Percentiles rank a stretch among this genome's conserved stretches.
phyloP scores from a whole-genome alignment of 2,329 filamentous ascomycete species.

The Hypoxylon sp. region DNA sequence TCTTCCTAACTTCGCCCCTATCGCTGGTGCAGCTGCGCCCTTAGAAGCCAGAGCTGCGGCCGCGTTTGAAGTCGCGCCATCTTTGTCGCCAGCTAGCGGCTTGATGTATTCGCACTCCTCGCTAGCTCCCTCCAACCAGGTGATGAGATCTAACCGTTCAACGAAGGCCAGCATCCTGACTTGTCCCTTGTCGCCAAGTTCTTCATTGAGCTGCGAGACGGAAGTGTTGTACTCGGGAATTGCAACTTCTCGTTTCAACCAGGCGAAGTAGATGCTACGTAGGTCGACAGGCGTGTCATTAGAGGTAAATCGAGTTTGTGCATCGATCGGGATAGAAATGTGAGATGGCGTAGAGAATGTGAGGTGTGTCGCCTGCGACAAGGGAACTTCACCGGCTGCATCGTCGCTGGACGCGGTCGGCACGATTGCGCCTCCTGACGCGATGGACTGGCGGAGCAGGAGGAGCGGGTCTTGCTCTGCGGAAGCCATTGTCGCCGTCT shows the following conservation, averaged over 20 bases:
- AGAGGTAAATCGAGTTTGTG: slow-evolving; percentile 89
- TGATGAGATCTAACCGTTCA: slow-evolving; percentile 90
- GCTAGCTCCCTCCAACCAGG: slow-evolving; percentile 91
- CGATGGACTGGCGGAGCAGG: slow-evolving; percentile 87
- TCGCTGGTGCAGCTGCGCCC: slow-evolving; percentile 59
- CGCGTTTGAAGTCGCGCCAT: slow-evolving; percentile 62
- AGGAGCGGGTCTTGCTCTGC: slow-evolving; percentile 82
- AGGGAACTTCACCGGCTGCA: slow-evolving; percentile 71
- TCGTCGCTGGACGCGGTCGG: slow-evolving; percentile 80
- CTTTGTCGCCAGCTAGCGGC: slow-evolving; percentile 78
- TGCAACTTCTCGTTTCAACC: slow-evolving; percentile 90
- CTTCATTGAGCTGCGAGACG: slow-evolving; percentile 84
- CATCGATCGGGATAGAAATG: slow-evolving; percentile 77
- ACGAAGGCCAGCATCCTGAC: slow-evolving; percentile 94
- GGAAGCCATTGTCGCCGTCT: slow-evolving; percentile 66
- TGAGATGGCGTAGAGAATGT: slow-evolving; percentile 76
- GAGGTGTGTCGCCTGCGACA: slow-evolving; percentile 84
- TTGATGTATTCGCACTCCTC: slow-evolving; percentile 96
- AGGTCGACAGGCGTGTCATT: slow-evolving; percentile 82
- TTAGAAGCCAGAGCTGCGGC: slow-evolving; percentile 58
- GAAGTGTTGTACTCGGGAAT: slow-evolving; percentile 93
- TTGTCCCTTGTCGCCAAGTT: slow-evolving; percentile 76
- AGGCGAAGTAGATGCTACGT: slow-evolving; percentile 96
- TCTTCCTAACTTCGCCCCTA: slow-evolving; percentile 63
- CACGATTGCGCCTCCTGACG: slow-evolving; percentile 76